Evolutionary conservation across 202 grass and related monocot genomes (phyloP), one percentile per base, ranked within the genome.

Genomic region (Brachypodium distachyon): DNA sequence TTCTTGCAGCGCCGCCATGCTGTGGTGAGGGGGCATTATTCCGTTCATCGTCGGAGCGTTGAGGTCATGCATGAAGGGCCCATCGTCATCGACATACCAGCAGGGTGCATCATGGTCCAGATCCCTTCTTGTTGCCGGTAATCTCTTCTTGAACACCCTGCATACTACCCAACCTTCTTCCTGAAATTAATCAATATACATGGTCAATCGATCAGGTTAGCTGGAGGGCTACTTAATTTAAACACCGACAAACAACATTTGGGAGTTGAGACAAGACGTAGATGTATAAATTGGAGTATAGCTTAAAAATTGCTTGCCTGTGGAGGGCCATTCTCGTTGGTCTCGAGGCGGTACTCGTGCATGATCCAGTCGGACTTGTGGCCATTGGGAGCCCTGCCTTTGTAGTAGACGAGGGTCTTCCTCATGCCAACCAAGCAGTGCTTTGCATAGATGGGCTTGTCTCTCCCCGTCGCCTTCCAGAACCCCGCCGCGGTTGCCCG

Each of bases 341-440:
- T 90, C 72, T 96, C 87, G 9, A 98, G 95, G 63, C 95, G 77
- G 55, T 98, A 98, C 85, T 98, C 95, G 39, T 98, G 95, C 95
- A 98, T 98, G 77, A 98, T 98, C 95, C 95, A 98, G 19, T 98
- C 95, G 0, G 95, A 98, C 74, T 98, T 98, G 36, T 94, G 89
- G 7, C 95, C 95, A 31, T 90, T 96, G 12, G 92, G 92, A 69
- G 92, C 92, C 40, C 92, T 73, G 18, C 92, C 92, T 76, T 89
- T 83, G 65, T 96, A 96, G 56, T 89, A 96, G 9, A 96, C 92
- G 8, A 96, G 83, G 19, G 92, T 96, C 81, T 96, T 96, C 44
- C 92, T 87, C 92, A 96, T 96, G 82, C 92, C 89, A 4, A 92
- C 89, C 58, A 92, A 47, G 21, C 55, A 65, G 68, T 83, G 86